These are phyloP conservation scores for Cladosporium sp. DNA, from an alignment of 2,329 filamentous ascomycete genomes.

Conservation along the genomic window DNA sequence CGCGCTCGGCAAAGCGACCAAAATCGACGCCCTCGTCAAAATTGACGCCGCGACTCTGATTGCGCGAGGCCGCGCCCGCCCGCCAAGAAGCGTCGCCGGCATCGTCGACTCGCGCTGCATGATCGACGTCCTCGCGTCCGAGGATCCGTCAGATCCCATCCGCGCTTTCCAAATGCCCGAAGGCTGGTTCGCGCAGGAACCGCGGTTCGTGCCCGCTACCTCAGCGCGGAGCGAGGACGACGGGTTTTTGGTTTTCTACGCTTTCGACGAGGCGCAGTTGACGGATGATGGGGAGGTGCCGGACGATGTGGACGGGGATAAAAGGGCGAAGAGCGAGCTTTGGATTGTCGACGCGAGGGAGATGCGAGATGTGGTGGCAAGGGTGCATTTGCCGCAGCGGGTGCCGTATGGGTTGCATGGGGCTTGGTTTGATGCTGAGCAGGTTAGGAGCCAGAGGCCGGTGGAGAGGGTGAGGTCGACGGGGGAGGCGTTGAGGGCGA, in stretches of 20 bases:
- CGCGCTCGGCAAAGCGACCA: conserved; percentile 60
- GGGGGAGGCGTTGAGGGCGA: conserved; percentile 20
- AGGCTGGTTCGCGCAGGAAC: conserved; percentile 63
- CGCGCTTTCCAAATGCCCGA: conserved; percentile 58
- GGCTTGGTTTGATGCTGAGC: conserved; percentile 54
- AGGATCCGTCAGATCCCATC: conserved; percentile 45
- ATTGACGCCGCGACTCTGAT: conserved; percentile 55
- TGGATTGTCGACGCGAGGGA: conserved; percentile 64
- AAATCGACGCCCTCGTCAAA: conserved; percentile 63
- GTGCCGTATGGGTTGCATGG: conserved; percentile 69
- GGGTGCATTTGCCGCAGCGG: conserved; percentile 58
- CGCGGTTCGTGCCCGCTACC: conserved; percentile 55
- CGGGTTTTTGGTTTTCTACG: conserved; percentile 64
- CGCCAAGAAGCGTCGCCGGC: conserved; percentile 47
- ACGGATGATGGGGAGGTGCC: conserved; percentile 26
- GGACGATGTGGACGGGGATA: conserved; percentile 34
- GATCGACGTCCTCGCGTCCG: conserved; percentile 46
- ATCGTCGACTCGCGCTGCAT: conserved; percentile 59
- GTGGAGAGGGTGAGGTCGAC: conserved; percentile 32
- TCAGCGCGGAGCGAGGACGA: conserved; percentile 53
- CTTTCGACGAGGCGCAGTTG: conserved; percentile 65
- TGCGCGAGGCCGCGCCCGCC: conserved; percentile 40
- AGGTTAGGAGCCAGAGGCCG: conserved; percentile 48
- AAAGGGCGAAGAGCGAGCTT: conserved; percentile 52
- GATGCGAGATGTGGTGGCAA: conserved; percentile 59